Evolutionary conservation across 2,329 filamentous ascomycete species (phyloP), one percentile per base, ranked within the genome.

Genomic region (Orbilia quercus): DNA sequence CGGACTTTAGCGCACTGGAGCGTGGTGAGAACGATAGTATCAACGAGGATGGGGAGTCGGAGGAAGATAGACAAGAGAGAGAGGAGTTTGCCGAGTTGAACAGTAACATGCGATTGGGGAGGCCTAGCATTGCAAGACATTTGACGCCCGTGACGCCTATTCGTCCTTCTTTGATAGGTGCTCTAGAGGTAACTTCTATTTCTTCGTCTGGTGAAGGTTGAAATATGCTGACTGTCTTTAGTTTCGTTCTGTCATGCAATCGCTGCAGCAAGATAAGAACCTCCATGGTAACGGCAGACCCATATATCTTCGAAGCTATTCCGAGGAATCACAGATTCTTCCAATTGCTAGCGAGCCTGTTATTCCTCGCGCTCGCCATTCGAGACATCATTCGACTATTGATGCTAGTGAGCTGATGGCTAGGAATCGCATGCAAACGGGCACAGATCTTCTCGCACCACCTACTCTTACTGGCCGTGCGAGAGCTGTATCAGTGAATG

Each of bases 211-310:
- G 12, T 25, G 28, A n/a, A n/a, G n/a, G 31, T 18, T 40, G 38
- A 14, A 22, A 6, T 2, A 40, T 50, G 23, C 31, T 65, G 42
- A 65, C 40, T 23, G 2, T 2, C 31, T 40, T 11, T 22, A 77
- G 81, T 99, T 99, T 77, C 87, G 93, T 77, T 94, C 94, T 1
- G 90, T 96, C 1, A 83, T 99, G 48, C 90, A 91, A n/a, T 92
- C 92, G 1, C 82, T 99, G 65, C 89, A 96, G 78, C 90, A 89
- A 75, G 91, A 92, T 64, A 87, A 91, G 78, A 95, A 91, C 75
- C 86, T 91, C 23, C 88, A 89, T 77, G 85, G 90, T n/a, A 86
- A 89, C 77, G 85, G 90, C 16, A 86, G 88, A 45, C 86, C 88
- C 1, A 88, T 96, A 73, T 85, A 88, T 75, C 81, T 88, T 22